Evolutionary conservation across 2,329 filamentous ascomycete species (phyloP), one percentile per base, ranked within the genome.

Genomic region (Chaetomium olivaceum): DNA sequence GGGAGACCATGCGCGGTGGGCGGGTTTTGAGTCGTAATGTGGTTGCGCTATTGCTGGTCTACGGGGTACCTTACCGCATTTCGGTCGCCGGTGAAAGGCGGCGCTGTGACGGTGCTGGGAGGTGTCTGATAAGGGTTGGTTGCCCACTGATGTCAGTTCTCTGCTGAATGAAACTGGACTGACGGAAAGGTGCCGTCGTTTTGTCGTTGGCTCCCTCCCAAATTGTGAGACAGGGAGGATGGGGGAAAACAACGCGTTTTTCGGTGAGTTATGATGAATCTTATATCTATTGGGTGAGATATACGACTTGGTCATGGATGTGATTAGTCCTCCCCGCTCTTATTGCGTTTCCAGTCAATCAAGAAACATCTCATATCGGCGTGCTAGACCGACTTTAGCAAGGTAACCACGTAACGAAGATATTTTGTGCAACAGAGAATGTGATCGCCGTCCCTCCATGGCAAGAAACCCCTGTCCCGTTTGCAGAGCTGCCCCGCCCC

Each of bases 401-500:
- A 14, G 9, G 33, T 12, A 36, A 36, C 39, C 19, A 14, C 1
- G 33, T 12, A 36, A 36, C 9, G 11, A 36, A 36, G 33, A 12
- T 4, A 36, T 14, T 36, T 36, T 36, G 33, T 36, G 33, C 11
- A 36, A 36, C 11, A 36, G 33, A 36, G 16, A 43, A 19, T 1
- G 39, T 43, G 39, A 43, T 43, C 39, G 16, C 16, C 33, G 33
- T 12, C 39, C 6, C 7, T 43, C 39, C 39, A 43, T 43, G 39
- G 39, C 39, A 43, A 54, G 16, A 52, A 52, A 11, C 50, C 21
- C 50, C 48, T 50, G 23, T 50, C 50, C 48, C 3, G 9, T 52
- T 23, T 16, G 50, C 14, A 12, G 23, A 29, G 16, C 19, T 59
- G 36, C 61, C 61, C 61, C 51, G 61, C 61, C 61, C 61, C 61